Evolutionary conservation across 805 yeast genomes (phyloP).

Genomic region (Saccharomycopsis olivae): DNA sequence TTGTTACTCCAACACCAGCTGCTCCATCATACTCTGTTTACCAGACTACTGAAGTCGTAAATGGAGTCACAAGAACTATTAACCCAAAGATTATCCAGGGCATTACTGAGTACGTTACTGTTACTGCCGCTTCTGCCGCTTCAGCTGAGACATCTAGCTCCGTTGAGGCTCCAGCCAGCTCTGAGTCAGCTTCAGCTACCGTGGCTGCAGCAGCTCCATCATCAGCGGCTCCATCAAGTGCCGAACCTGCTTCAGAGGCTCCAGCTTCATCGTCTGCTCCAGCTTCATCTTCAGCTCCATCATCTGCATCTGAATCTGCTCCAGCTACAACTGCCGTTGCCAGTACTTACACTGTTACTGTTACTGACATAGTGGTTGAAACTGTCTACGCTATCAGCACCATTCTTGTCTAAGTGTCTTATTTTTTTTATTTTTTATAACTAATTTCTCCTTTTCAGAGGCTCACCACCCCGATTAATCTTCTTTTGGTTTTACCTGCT

Average conservation of each 20-base stretch:
- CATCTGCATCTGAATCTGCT: background rate
- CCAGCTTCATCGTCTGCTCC: background rate
- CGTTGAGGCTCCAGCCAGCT: background rate
- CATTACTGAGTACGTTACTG: slow-evolving; percentile 14
- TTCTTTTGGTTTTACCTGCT: too few species aligned
- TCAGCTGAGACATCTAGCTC: background rate
- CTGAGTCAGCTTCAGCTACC: background rate
- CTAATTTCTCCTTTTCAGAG: background rate
- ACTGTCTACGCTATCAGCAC: slow-evolving; percentile 12
- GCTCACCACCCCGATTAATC: too few species aligned
- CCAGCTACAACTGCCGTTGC: slow-evolving; percentile 1
- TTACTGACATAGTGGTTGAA: slow-evolving; percentile 6
- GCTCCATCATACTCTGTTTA: slow-evolving; percentile 13
- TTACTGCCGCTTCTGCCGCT: slow-evolving; percentile 5
- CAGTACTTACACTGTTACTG: slow-evolving; percentile 4
- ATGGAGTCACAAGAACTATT: slow-evolving; percentile 3
- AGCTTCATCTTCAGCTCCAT: background rate
- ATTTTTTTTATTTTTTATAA: background rate
- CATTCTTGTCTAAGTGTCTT: background rate
- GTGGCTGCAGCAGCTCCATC: background rate
- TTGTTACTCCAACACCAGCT: slow-evolving; percentile 12
- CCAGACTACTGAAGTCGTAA: slow-evolving; percentile 8
- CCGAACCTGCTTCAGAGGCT: background rate
- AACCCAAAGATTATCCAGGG: slow-evolving; percentile 13
- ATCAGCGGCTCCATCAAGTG: background rate